These are phyloP conservation scores for Euphrasia arctica DNA, from an alignment of 305 asterid genomes.

Conservation along the genomic window DNA sequence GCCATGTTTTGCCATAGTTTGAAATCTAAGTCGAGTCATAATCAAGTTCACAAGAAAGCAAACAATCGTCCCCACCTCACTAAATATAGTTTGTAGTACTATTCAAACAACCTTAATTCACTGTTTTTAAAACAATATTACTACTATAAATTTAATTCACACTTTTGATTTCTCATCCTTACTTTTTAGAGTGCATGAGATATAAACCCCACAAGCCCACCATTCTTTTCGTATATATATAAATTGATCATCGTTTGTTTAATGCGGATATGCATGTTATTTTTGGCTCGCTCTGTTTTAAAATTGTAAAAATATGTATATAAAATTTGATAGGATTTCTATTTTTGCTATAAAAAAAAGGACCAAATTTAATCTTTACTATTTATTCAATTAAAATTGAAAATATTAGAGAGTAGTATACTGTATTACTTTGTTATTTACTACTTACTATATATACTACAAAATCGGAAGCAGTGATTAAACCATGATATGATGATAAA, in stretches of 20 bases:
- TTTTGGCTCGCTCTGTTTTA: no score
- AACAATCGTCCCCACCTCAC: slow-evolving; percentile 27
- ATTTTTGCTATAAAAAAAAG: no score
- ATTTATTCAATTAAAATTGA: no score
- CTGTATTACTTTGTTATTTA: slow-evolving; percentile 1
- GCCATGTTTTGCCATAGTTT: slow-evolving; percentile 22
- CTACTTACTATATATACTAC: no score
- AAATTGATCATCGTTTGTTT: no score
- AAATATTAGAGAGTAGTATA: background rate
- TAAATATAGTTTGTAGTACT: slow-evolving; percentile 14
- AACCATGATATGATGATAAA: slow-evolving; percentile 41
- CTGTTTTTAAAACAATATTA: slow-evolving; percentile 8
- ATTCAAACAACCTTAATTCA: slow-evolving; percentile 16
- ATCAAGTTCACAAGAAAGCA: slow-evolving; percentile 31
- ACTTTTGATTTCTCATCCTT: slow-evolving; percentile 20
- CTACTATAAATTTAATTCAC: background rate
- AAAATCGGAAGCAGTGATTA: slow-evolving; percentile 41
- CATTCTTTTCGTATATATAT: slow-evolving; percentile 1
- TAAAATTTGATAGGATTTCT: no score
- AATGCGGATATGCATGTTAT: no score
- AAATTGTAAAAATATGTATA: no score
- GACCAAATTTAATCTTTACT: no score
- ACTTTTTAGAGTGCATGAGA: slow-evolving; percentile 4
- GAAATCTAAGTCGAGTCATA: slow-evolving; percentile 17
- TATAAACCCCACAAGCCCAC: slow-evolving; percentile 34